These are phyloP conservation scores for Solanum neorickii DNA, from an alignment of 257 asterid genomes.

Conservation along the genomic window DNA sequence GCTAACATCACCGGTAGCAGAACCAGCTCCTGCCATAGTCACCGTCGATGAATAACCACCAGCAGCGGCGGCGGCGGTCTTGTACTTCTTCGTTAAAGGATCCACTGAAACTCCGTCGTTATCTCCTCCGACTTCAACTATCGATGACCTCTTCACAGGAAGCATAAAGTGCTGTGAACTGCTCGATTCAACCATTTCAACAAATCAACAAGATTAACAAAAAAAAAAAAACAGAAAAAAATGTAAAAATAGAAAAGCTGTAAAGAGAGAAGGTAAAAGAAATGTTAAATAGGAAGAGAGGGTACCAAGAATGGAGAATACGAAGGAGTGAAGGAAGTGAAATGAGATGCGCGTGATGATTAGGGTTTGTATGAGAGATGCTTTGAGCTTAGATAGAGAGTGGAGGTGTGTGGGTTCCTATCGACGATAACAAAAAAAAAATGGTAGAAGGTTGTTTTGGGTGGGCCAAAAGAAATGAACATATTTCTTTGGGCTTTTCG, in stretches of 20 bases:
- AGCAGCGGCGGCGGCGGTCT: not conserved
- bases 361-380: conserved; percentile 9
- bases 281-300: not conserved
- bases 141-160: conserved; percentile 17
- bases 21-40: conserved; percentile 9
- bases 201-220: not conserved
- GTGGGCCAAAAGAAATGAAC: not conserved
- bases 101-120: not conserved
- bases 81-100: conserved; percentile 9
- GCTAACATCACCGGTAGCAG: not conserved
- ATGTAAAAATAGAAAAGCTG: not conserved
- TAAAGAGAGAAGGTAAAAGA: not conserved
- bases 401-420: not conserved
- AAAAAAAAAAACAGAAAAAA: not conserved
- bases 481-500: not conserved
- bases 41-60: not conserved
- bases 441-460: not conserved
- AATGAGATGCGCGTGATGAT: not conserved
- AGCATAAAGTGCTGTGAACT: conserved; percentile 25
- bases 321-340: conserved; percentile 1
- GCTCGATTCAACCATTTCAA: conserved; percentile 11
- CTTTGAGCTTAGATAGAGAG: not conserved
- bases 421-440: not conserved
- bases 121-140: conserved; percentile 1
- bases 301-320: not conserved